phyloP scores from a whole-genome alignment of 2,329 filamentous ascomycete genomes.

The Onygenales sp. region DNA sequence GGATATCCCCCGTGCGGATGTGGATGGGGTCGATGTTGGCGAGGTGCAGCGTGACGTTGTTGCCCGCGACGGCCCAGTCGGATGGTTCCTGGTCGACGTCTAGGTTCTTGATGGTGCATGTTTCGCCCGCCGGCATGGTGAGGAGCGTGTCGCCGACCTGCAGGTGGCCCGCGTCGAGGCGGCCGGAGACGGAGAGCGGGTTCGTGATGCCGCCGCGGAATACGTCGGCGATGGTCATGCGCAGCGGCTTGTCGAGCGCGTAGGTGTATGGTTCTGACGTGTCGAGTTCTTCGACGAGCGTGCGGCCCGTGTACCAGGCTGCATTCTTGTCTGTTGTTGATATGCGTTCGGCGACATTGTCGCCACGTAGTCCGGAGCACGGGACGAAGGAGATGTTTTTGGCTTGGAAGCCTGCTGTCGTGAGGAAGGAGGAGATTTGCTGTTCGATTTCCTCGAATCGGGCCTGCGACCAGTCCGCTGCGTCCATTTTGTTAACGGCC shows the following conservation, averaged over 20 bases:
- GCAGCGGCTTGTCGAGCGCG: slow-evolving; percentile 66
- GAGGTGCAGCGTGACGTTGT: slow-evolving; percentile 78
- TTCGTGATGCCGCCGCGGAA: slow-evolving; percentile 72
- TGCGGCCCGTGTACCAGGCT: slow-evolving; percentile 72
- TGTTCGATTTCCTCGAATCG: slow-evolving; percentile 78
- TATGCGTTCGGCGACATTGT: slow-evolving; percentile 59
- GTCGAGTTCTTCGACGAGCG: slow-evolving; percentile 76
- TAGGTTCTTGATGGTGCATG: slow-evolving; percentile 70
- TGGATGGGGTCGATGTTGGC: slow-evolving; percentile 76
- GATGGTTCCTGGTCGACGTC: slow-evolving; percentile 62
- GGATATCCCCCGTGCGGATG: slow-evolving; percentile 72
- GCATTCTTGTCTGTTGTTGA: slow-evolving; percentile 39
- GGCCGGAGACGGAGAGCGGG: slow-evolving; percentile 74
- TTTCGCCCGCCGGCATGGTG: slow-evolving; percentile 72
- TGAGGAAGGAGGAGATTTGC: slow-evolving; percentile 74
- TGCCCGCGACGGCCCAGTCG: slow-evolving; percentile 88
- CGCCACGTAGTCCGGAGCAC: slow-evolving; percentile 78
- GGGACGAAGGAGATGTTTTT: slow-evolving; percentile 83
- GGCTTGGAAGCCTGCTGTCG: slow-evolving; percentile 66
- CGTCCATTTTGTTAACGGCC: slow-evolving; percentile 92
- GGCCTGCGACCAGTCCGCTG: slow-evolving; percentile 69
- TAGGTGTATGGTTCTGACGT: slow-evolving; percentile 64
- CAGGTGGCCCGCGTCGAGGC: slow-evolving; percentile 72
- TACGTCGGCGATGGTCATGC: slow-evolving; percentile 79
- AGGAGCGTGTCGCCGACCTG: slow-evolving; percentile 76